These are phyloP conservation scores for Gryganskiella cystojenkinii DNA, from an alignment of 192 early-diverging fungal genomes.

Conservation along the genomic window DNA sequence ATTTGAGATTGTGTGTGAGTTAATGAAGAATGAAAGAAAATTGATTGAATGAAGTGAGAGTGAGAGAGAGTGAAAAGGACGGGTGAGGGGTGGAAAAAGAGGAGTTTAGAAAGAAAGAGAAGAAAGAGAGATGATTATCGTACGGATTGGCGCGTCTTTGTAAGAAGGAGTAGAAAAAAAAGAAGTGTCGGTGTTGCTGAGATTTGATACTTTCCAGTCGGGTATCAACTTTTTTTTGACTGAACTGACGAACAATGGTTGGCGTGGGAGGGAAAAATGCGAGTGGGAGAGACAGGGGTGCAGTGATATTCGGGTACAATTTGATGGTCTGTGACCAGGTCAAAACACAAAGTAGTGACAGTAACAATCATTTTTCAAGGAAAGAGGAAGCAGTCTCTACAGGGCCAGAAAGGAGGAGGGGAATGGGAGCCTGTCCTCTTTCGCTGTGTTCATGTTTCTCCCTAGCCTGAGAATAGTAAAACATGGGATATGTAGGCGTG, in stretches of 20 bases:
- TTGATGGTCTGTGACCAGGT: too few relatives aligned
- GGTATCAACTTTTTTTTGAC: too few relatives aligned
- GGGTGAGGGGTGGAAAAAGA: not conserved
- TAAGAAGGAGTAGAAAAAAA: not conserved
- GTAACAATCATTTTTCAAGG: too few relatives aligned
- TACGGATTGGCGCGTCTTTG: not conserved
- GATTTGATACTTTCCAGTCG: too few relatives aligned
- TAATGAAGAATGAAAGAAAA: not conserved
- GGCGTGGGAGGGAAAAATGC: too few relatives aligned
- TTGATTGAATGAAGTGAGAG: not conserved
- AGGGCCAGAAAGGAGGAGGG: too few relatives aligned
- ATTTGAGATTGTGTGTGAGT: slow-evolving; percentile 29
- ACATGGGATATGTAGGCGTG: not conserved
- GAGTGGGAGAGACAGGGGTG: slow-evolving; percentile 3
- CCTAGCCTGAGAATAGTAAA: not conserved
- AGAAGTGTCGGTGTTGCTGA: slow-evolving; percentile 1
- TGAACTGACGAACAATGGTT: too few relatives aligned
- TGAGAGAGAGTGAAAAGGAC: slow-evolving; percentile 1
- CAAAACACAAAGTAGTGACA: too few relatives aligned
- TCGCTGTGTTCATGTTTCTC: too few relatives aligned
- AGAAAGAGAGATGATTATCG: not conserved
- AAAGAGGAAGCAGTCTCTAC: too few relatives aligned
- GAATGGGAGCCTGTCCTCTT: too few relatives aligned
- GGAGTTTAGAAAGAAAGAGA: not conserved
- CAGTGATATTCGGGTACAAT: too few relatives aligned